phyloP scores from a whole-genome alignment of 2,329 filamentous ascomycete genomes.

The Beauveria australis region DNA sequence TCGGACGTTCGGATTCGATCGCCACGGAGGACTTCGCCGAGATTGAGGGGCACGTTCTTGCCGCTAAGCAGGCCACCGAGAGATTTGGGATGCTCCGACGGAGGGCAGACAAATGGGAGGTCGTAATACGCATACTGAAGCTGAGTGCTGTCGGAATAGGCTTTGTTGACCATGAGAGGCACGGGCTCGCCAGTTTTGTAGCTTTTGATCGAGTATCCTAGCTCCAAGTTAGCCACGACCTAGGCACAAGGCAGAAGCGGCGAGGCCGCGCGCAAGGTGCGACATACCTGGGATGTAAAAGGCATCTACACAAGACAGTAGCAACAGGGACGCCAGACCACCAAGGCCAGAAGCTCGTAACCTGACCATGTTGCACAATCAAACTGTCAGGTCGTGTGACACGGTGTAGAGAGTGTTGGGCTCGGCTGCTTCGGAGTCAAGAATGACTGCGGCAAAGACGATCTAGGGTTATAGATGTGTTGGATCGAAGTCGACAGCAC shows the following conservation, averaged over 20 bases:
- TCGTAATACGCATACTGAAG: constrained; percentile 89
- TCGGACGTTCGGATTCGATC: constrained; percentile 81
- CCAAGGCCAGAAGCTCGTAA: constrained; percentile 29
- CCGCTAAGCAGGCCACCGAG: constrained; percentile 66
- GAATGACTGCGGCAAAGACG: not conserved
- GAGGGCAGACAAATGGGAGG: constrained; percentile 78
- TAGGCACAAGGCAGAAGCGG: not conserved
- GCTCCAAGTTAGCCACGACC: not conserved
- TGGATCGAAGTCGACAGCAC: not conserved
- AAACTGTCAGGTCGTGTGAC: constrained; percentile 8
- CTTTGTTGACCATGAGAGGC: constrained; percentile 84
- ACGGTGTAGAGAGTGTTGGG: not conserved
- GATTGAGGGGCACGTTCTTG: constrained; percentile 70
- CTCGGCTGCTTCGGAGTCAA: not conserved
- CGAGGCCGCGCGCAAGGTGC: not conserved
- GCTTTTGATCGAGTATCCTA: constrained; percentile 74
- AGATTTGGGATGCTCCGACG: constrained; percentile 57
- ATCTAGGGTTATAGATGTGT: too few species aligned
- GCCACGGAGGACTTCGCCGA: constrained; percentile 79
- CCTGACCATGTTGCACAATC: constrained; percentile 18
- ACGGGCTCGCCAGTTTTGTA: constrained; percentile 70
- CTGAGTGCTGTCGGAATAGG: constrained; percentile 82
- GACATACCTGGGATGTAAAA: constrained; percentile 77
- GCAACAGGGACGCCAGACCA: constrained; percentile 36
- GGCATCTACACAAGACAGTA: constrained; percentile 37